Evolutionary conservation across 1,284 basidiomycete genomes (phyloP).

Genomic region (Trametes hirsuta): DNA sequence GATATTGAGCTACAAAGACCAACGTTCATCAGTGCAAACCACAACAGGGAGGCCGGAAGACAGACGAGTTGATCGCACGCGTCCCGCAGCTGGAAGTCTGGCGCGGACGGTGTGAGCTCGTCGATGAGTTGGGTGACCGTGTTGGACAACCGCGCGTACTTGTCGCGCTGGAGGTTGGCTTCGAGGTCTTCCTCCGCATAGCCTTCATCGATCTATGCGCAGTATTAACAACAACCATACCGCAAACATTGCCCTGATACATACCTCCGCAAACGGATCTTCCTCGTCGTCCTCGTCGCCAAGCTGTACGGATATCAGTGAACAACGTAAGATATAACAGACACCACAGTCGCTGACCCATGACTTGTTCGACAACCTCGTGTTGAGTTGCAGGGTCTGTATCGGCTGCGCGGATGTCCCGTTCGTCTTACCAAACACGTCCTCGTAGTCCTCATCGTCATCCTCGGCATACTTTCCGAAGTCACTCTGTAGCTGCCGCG

Average conservation of each 20-base stretch:
- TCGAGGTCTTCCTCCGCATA: constrained; percentile 89
- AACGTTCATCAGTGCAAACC: not conserved
- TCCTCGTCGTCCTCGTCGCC: constrained; percentile 87
- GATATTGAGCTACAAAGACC: constrained; percentile 62
- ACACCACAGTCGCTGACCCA: constrained; percentile 56
- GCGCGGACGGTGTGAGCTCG: constrained; percentile 78
- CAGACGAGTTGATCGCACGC: constrained; percentile 88
- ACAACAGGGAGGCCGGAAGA: constrained; percentile 6
- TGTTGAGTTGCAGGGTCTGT: constrained; percentile 80
- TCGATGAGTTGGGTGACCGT: constrained; percentile 87
- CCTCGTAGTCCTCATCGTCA: constrained; percentile 84
- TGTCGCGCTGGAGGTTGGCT: constrained; percentile 87
- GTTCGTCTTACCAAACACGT: constrained; percentile 83
- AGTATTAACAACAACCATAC: constrained; percentile 1
- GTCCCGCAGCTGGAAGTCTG: constrained; percentile 79
- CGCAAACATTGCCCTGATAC: constrained; percentile 5
- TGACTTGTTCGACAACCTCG: constrained; percentile 82
- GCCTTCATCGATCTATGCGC: constrained; percentile 81
- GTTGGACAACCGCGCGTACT: constrained; percentile 83
- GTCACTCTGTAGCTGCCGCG: constrained; percentile 56
- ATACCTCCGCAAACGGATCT: constrained; percentile 92
- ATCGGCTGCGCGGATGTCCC: constrained; percentile 64
- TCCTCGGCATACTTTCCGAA: constrained; percentile 88
- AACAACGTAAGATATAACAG: not conserved
- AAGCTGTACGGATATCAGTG: constrained; percentile 44